Evolutionary conservation across 345 rosid genomes (phyloP).

Genomic region (Laguncularia racemosa): DNA sequence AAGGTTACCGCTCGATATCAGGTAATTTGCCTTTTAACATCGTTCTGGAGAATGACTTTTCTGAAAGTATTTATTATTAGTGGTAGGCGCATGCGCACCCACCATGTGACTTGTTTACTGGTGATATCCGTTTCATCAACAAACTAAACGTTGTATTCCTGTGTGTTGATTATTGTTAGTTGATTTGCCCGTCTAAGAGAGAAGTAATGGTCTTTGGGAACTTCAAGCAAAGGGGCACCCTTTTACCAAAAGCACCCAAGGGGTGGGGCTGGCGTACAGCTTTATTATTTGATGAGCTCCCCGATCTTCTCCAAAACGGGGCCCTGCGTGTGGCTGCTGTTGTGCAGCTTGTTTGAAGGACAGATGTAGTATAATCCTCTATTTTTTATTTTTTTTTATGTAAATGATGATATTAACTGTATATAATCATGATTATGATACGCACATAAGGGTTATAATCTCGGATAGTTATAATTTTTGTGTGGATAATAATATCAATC

Average conservation of each 20-base stretch:
- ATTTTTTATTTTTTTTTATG: too few relatives aligned
- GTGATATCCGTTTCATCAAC: too few relatives aligned
- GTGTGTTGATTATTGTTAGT: slow-evolving; percentile 21
- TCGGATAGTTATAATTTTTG: too few relatives aligned
- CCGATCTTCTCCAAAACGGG: slow-evolving; percentile 83
- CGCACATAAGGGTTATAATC: too few relatives aligned
- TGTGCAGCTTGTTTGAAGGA: slow-evolving; percentile 69
- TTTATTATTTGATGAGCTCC: slow-evolving; percentile 75
- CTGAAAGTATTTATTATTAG: neutral
- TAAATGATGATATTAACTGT: too few relatives aligned
- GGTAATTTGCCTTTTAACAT: slow-evolving; percentile 28
- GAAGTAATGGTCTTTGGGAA: slow-evolving; percentile 88
- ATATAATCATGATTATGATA: too few relatives aligned
- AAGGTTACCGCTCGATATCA: slow-evolving; percentile 96
- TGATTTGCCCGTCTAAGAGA: slow-evolving; percentile 93
- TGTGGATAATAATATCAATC: too few relatives aligned
- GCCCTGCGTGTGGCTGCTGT: slow-evolving; percentile 75
- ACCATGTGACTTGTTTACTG: neutral
- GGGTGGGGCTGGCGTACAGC: slow-evolving; percentile 99
- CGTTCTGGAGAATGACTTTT: neutral
- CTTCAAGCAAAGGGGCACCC: slow-evolving; percentile 82
- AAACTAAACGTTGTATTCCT: neutral
- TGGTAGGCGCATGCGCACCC: neutral
- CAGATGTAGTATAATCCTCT: neutral
- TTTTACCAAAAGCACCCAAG: slow-evolving; percentile 92